A percentile compares a stretch with the other conserved stretches of the same genome.
phyloP scores from a whole-genome alignment of 352 stramenopile genomes.

The Globisporangium takayamanum region DNA sequence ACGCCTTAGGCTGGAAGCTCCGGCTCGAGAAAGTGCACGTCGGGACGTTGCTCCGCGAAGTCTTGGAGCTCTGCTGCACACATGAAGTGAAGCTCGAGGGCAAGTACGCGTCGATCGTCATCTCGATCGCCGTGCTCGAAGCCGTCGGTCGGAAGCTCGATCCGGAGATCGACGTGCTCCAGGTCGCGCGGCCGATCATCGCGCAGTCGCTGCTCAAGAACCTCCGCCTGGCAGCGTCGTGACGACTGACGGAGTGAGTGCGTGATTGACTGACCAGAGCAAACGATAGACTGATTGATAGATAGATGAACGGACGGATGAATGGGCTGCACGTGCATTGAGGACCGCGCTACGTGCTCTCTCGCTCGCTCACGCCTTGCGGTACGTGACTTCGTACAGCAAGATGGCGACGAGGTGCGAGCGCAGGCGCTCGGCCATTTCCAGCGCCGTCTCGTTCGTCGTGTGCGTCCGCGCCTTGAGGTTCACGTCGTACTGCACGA shows the following conservation, averaged over 20 bases:
- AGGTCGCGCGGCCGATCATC: constrained; percentile 89
- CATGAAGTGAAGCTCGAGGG: constrained; percentile 92
- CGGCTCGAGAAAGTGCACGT: constrained; percentile 73
- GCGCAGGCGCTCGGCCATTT: constrained; percentile 68
- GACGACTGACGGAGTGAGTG: constrained; percentile 10
- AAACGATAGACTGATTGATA: too few relatives aligned
- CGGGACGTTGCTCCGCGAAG: constrained; percentile 56
- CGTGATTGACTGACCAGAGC: not conserved
- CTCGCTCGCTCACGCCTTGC: constrained; percentile 20
- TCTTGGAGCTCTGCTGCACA: constrained; percentile 88
- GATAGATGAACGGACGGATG: not conserved
- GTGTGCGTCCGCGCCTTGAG: constrained; percentile 51
- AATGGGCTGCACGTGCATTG: constrained; percentile 2
- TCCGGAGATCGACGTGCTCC: constrained; percentile 87
- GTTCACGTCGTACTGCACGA: constrained; percentile 57
- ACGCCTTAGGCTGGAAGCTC: constrained; percentile 55
- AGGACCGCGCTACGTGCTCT: not conserved
- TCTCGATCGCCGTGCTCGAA: constrained; percentile 94
- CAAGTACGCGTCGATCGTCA: constrained; percentile 91
- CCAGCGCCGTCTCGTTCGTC: constrained; percentile 70
- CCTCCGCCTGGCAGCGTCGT: constrained; percentile 3
- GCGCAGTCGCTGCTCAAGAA: constrained; percentile 89
- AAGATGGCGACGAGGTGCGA: constrained; percentile 70
- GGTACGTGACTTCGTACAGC: constrained; percentile 67
- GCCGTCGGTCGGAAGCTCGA: constrained; percentile 87